A percentile compares a stretch with the other conserved stretches of the same genome.
phyloP scores from a whole-genome alignment of 768 basidiomycete genomes.

The Kwoniella dejecticola region DNA sequence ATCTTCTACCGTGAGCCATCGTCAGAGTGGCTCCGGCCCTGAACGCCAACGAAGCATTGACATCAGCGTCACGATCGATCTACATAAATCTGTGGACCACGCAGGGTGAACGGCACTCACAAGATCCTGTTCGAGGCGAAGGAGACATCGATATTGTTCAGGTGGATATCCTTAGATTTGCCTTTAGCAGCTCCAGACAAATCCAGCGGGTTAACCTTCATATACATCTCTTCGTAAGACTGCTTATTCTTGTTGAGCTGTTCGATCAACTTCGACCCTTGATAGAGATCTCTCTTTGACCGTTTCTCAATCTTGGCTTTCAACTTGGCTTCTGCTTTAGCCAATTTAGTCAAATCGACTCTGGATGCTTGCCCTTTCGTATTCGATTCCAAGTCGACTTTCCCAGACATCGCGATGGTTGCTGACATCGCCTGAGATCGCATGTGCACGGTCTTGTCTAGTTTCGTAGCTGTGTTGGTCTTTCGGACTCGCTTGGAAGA shows the following conservation, averaged over 20 bases:
- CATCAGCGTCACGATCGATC: too few species aligned
- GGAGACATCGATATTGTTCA: constrained; percentile 91
- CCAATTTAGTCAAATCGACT: constrained; percentile 56
- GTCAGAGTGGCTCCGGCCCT: constrained; percentile 53
- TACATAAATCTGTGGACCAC: too few species aligned
- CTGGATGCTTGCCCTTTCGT: constrained; percentile 56
- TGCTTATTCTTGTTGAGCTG: constrained; percentile 87
- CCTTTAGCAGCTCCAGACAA: constrained; percentile 72
- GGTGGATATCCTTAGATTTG: constrained; percentile 96
- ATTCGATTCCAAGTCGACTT: constrained; percentile 55
- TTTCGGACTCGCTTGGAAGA: constrained; percentile 46
- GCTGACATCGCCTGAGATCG: constrained; percentile 52
- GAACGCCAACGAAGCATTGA: too few species aligned
- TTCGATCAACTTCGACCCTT: constrained; percentile 92
- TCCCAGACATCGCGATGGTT: constrained; percentile 55
- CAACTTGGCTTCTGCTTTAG: constrained; percentile 97
- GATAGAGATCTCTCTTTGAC: constrained; percentile 84
- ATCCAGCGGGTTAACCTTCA: constrained; percentile 96
- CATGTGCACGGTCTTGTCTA: constrained; percentile 57
- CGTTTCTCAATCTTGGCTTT: constrained; percentile 97
- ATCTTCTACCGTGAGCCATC: constrained; percentile 52
- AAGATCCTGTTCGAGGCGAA: constrained; percentile 94
- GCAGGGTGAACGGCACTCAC: too few species aligned
- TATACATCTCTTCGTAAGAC: constrained; percentile 98
- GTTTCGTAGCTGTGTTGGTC: constrained; percentile 34